phyloP scores from a whole-genome alignment of 225 moss, liverwort and hornwort species.

The Neckera pumila region DNA sequence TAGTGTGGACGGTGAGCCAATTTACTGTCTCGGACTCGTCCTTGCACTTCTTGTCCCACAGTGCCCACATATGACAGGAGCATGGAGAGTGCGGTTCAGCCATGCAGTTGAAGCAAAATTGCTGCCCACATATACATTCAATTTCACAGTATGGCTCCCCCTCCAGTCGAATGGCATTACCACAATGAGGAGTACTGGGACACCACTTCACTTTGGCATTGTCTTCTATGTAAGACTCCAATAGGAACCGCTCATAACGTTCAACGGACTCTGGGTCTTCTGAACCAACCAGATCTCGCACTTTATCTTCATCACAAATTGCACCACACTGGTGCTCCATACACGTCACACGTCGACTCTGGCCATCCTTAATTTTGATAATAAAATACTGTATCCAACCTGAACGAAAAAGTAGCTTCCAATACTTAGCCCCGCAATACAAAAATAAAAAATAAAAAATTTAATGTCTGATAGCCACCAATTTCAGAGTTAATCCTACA shows the following conservation, averaged over 20 bases:
- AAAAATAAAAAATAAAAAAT: background rate
- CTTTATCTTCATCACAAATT: conserved; percentile 97
- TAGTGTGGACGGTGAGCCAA: conserved; percentile 91
- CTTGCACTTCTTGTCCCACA: conserved; percentile 98
- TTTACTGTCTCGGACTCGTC: conserved; percentile 96
- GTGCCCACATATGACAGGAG: conserved; percentile 94
- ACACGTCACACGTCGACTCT: conserved; percentile 89
- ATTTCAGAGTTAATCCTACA: background rate
- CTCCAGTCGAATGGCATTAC: conserved; percentile 92
- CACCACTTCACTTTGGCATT: conserved; percentile 99
- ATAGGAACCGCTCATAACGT: conserved; percentile 82
- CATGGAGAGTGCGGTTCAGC: conserved; percentile 98
- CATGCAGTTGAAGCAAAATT: conserved; percentile 98
- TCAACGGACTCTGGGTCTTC: conserved; percentile 72
- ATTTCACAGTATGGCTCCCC: conserved; percentile 91
- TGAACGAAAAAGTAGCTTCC: conserved; percentile 8
- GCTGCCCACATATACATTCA: conserved; percentile 88
- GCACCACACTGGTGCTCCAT: conserved; percentile 94
- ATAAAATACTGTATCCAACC: conserved; percentile 96
- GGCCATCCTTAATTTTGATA: conserved; percentile 96
- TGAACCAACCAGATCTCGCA: conserved; percentile 68
- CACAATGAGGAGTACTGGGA: conserved; percentile 93
- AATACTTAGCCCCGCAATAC: background rate
- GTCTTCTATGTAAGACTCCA: conserved; percentile 99
- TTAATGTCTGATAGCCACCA: background rate